Conservation (phyloP, 2,329 filamentous ascomycete genomes). For the Clarireedia hainanense region DNA sequence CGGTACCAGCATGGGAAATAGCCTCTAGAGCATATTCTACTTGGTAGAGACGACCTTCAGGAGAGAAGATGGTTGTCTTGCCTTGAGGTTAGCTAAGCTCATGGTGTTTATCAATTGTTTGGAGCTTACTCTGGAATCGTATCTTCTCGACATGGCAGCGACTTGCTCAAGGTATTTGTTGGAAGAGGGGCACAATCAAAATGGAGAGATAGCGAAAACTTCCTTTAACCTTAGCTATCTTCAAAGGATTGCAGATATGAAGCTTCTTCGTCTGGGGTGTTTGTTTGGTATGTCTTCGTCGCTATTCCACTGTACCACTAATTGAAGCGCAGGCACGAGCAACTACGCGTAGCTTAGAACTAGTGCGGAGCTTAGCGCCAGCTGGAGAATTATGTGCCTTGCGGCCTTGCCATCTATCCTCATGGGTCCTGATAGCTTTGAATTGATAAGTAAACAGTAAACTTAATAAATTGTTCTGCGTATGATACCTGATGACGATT, state of each 20-base stretch:
- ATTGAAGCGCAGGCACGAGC: constrained; percentile 23
- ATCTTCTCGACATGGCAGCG: constrained; percentile 78
- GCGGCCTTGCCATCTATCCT: neutral
- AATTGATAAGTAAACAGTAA: too few relatives aligned
- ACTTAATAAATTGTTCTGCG: too few relatives aligned
- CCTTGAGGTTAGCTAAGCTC: constrained; percentile 18
- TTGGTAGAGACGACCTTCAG: constrained; percentile 95
- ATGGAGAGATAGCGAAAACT: neutral
- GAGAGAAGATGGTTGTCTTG: constrained; percentile 98
- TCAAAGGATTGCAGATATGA: neutral
- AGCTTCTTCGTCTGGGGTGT: constrained; percentile 7
- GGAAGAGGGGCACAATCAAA: neutral
- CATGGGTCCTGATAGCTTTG: neutral
- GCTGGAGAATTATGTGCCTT: neutral
- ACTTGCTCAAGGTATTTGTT: neutral
- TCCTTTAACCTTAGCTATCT: neutral
- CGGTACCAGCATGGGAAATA: constrained; percentile 96
- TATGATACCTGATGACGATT: neutral
- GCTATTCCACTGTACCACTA: constrained; percentile 6
- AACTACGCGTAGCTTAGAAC: constrained; percentile 11
- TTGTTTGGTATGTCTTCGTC: constrained; percentile 6
- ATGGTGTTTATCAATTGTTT: neutral
- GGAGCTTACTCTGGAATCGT: constrained; percentile 82
- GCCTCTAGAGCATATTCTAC: constrained; percentile 99
- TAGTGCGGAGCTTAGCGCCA: constrained; percentile 9